phyloP scores from a whole-genome alignment of 1,139 yeast species.

The Saccharomyces hybrid region DNA sequence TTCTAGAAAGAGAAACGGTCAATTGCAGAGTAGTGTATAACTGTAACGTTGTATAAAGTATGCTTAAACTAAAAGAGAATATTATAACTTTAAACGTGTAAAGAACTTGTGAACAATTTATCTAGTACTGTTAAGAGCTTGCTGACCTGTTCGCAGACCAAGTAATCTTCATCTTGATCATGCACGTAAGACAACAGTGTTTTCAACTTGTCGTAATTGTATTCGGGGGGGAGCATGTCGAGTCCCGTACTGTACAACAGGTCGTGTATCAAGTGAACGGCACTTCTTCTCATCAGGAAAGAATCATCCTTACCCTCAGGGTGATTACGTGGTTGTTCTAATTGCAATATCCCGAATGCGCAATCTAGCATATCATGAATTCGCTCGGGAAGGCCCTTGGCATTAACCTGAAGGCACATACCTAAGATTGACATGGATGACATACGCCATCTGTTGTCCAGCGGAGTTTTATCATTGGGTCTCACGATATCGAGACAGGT shows the following conservation, averaged over 20 bases:
- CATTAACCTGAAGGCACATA: constrained; percentile 50
- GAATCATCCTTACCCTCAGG: constrained; percentile 34
- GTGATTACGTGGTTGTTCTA: constrained; percentile 37
- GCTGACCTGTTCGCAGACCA: constrained; percentile 52
- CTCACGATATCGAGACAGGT: constrained; percentile 27
- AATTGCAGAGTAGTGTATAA: too few species aligned
- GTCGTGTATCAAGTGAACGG: constrained; percentile 63
- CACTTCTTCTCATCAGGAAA: constrained; percentile 59
- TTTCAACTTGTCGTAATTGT: constrained; percentile 37
- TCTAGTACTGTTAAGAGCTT: constrained; percentile 31
- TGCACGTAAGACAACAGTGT: constrained; percentile 39
- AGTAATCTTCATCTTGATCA: constrained; percentile 46
- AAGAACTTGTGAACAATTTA: too few species aligned
- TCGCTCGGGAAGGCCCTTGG: constrained; percentile 42
- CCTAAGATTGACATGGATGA: constrained; percentile 83
- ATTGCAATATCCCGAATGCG: constrained; percentile 60
- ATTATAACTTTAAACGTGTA: too few species aligned
- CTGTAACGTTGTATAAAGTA: background rate
- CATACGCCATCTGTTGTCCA: constrained; percentile 62
- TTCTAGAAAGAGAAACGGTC: too few species aligned
- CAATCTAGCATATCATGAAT: constrained; percentile 62
- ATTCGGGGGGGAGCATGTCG: constrained; percentile 41
- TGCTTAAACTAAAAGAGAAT: background rate
- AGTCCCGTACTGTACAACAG: constrained; percentile 41
- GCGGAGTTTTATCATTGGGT: constrained; percentile 9